Percentiles rank a stretch among this genome's conserved stretches.
Evolutionary conservation across 495 filamentous ascomycete species (phyloP).

Genomic region (Penicillium roqueforti): DNA sequence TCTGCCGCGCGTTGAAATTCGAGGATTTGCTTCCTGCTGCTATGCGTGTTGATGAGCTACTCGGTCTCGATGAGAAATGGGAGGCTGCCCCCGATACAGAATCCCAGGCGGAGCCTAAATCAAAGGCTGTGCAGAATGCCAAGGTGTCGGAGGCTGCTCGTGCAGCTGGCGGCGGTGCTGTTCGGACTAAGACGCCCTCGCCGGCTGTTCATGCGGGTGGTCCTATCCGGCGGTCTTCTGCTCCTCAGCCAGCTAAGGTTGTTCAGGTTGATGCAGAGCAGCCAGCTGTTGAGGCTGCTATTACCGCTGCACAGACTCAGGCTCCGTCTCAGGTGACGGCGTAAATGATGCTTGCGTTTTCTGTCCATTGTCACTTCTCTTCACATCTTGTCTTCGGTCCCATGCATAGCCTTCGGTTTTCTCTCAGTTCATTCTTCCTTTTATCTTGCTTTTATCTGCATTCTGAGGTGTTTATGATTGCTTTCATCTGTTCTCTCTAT

Average conservation of each 20-base stretch:
- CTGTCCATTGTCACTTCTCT: slow-evolving; percentile 1
- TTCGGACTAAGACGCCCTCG: slow-evolving; percentile 29
- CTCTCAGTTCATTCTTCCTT: background rate
- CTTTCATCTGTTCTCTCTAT: background rate
- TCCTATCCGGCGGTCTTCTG: slow-evolving; percentile 40
- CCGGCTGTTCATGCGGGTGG: slow-evolving; percentile 25
- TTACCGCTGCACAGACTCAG: slow-evolving; percentile 21
- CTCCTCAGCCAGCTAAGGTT: slow-evolving; percentile 26
- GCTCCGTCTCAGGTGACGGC: slow-evolving; percentile 24
- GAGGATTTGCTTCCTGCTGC: slow-evolving; percentile 57
- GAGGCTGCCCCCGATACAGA: slow-evolving; percentile 2
- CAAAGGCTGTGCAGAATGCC: slow-evolving; percentile 50
- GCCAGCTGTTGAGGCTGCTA: slow-evolving; percentile 18
- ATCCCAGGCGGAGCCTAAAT: slow-evolving; percentile 18
- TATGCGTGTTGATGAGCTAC: slow-evolving; percentile 56
- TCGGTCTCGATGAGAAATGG: slow-evolving; percentile 53
- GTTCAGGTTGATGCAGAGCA: slow-evolving; percentile 18
- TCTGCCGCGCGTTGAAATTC: slow-evolving; percentile 58
- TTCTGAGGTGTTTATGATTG: slow-evolving; percentile 3
- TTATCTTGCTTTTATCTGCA: slow-evolving; percentile 14
- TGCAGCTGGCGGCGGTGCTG: slow-evolving; percentile 37
- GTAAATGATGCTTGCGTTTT: slow-evolving; percentile 6
- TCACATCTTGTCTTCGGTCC: background rate
- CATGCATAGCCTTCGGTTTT: slow-evolving; percentile 25
- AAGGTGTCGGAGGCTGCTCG: slow-evolving; percentile 46